Evolutionary conservation across 1,284 basidiomycete species (phyloP).

Genomic region (Cutaneotrichosporon mucoides): DNA sequence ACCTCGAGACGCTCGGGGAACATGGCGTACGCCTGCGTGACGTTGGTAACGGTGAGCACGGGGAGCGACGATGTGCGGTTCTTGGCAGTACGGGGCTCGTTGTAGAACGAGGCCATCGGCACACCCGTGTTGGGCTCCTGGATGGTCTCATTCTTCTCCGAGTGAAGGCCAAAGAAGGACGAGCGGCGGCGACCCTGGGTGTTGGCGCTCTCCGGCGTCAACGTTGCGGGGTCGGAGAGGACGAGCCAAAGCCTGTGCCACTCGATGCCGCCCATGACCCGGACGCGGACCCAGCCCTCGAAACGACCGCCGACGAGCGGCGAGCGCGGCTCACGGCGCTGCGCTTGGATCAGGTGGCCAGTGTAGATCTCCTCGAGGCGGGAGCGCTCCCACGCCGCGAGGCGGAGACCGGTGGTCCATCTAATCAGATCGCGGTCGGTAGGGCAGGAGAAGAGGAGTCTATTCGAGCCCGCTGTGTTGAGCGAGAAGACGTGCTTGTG

Average conservation of each 20-base stretch:
- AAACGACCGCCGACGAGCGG: slow-evolving; percentile 65
- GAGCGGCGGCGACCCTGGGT: slow-evolving; percentile 33
- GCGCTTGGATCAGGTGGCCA: slow-evolving; percentile 78
- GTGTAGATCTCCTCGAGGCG: slow-evolving; percentile 97
- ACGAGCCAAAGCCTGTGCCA: slow-evolving; percentile 93
- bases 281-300: slow-evolving; percentile 89
- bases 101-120: slow-evolving; percentile 47
- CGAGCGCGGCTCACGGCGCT: slow-evolving; percentile 61
- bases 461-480: slow-evolving; percentile 90
- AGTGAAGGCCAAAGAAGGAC: slow-evolving; percentile 41
- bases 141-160: slow-evolving; percentile 55
- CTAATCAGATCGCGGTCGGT: slow-evolving; percentile 64
- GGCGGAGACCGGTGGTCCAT: slow-evolving; percentile 89
- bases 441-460: slow-evolving; percentile 82
- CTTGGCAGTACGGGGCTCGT: slow-evolving; percentile 37
- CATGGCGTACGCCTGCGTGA: slow-evolving; percentile 64
- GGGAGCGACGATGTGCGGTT: slow-evolving; percentile 37
- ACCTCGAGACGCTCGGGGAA: slow-evolving; percentile 93
- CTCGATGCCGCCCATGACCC: slow-evolving; percentile 89
- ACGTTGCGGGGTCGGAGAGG: slow-evolving; percentile 53
- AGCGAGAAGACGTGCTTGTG: slow-evolving; percentile 77
- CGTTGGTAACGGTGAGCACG: slow-evolving; percentile 43
- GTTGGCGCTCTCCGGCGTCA: slow-evolving; percentile 20
- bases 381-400: slow-evolving; percentile 92
- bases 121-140: slow-evolving; percentile 46